These are phyloP conservation scores for Crithidia brevicula DNA, from an alignment of 208 protist genomes.

Conservation along the genomic window DNA sequence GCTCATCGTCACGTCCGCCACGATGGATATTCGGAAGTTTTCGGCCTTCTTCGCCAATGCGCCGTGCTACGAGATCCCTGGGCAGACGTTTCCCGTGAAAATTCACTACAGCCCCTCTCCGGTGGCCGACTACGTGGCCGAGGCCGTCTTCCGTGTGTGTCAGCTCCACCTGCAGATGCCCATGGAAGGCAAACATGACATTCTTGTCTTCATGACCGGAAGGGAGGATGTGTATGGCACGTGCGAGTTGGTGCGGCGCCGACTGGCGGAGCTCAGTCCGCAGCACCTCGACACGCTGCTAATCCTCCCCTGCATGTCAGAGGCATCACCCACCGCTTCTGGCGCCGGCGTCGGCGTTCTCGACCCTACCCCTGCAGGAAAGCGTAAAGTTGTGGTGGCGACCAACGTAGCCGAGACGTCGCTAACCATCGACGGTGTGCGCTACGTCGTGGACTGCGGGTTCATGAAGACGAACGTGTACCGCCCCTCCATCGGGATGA, in stretches of 20 bases:
- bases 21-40: slow-evolving; percentile 98
- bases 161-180: slow-evolving; percentile 88
- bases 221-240: slow-evolving; percentile 97
- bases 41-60: slow-evolving; percentile 96
- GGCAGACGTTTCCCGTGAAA: slow-evolving; percentile 94
- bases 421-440: slow-evolving; percentile 98
- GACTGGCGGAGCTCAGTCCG: slow-evolving; percentile 85
- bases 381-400: slow-evolving; percentile 98
- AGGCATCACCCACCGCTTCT: slow-evolving; percentile 74
- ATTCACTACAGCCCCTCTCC: slow-evolving; percentile 77
- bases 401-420: slow-evolving; percentile 99
- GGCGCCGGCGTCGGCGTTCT: slow-evolving; percentile 89
- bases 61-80: slow-evolving; percentile 97
- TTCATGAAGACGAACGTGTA: slow-evolving; percentile 99
- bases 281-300: slow-evolving; percentile 94
- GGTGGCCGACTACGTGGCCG: slow-evolving; percentile 84
- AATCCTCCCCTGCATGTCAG: slow-evolving; percentile 92
- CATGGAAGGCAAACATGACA: slow-evolving; percentile 93
- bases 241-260: slow-evolving; percentile 89
- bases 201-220: slow-evolving; percentile 99
- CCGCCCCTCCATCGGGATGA: slow-evolving; percentile 97
- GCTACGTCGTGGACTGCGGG: slow-evolving; percentile 97
- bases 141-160: slow-evolving; percentile 84
- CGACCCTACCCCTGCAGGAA: slow-evolving; percentile 90
- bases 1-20: slow-evolving; percentile 99